Base-by-base conservation (phyloP, 257 asterid genomes). In the Solanum microdontum region DNA sequence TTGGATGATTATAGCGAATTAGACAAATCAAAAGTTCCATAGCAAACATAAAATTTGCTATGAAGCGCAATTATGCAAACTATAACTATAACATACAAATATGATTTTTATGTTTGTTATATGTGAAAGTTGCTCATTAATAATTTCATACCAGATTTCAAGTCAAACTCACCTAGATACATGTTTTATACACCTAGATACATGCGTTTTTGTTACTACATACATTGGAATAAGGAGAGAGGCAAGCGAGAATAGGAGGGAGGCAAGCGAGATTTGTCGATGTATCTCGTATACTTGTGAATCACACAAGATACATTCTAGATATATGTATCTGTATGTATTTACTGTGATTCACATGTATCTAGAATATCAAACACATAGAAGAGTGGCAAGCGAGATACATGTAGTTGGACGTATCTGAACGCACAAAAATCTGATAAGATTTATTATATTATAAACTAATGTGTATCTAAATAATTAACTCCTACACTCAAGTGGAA, bases 401-500 rank as follows among this genome's bases (percentile, higher is more conserved):
- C 9, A 17, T 17, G 62, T 6, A 55, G n/a, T 4, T 55, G 23
- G 10, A 51, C 2, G 1, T 19, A 51, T 51, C 0, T 17, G 23
- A 0, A 15, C 3, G 62, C 9, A 51, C 9, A 17, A 51, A 55
- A 6, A 55, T 55, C 10, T 55, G 0, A 17, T 55, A 55, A 55
- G 1, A 55, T 17, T 17, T 55, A 1, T 55, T 6, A 55, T 55
- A 51, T 51, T 51, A 2, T 15, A 51, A 51, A 51, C 2, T 2
- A 17, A 0, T 6, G 2, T 55, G 9, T 55, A 17, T 17, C 62
- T 55, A 55, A 55, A 17, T 19, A 55, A 51, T 51, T 51, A 51
- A 17, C 10, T 17, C 1, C 23, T 51, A 51, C 8, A 17, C 4
- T 51, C 0, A n/a, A n/a, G 1, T 51, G 3, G 0, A 17, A 55